A percentile compares a stretch with the other conserved stretches of the same genome.
phyloP scores from a whole-genome alignment of 306 rosid genomes.

The Aeschynomene evenia region DNA sequence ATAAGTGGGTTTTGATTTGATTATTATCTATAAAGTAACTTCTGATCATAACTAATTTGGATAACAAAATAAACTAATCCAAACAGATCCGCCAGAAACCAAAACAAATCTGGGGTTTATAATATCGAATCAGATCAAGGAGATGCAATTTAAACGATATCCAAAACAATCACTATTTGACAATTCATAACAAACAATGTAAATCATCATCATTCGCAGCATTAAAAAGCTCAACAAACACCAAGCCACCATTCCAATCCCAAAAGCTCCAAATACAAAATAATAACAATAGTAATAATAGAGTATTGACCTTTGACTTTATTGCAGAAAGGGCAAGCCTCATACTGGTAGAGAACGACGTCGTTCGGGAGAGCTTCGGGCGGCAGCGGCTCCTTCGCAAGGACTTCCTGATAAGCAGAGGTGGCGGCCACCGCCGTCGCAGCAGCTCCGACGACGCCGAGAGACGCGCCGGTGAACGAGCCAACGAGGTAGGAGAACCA shows the following conservation, averaged over 20 bases:
- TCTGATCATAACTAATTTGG: background rate
- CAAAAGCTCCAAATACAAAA: background rate
- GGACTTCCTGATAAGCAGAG: conserved; percentile 50
- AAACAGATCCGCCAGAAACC: background rate
- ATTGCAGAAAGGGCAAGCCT: conserved; percentile 95
- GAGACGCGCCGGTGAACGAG: conserved; percentile 34
- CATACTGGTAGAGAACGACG: conserved; percentile 86
- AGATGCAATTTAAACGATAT: background rate
- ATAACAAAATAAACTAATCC: background rate
- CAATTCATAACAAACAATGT: background rate
- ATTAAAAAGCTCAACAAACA: background rate
- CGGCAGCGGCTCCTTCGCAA: conserved; percentile 78
- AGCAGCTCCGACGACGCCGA: conserved; percentile 61
- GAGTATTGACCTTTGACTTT: conserved; percentile 70
- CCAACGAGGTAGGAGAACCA: conserved; percentile 45
- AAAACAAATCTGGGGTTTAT: background rate
- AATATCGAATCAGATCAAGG: background rate
- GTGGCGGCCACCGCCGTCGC: conserved; percentile 38
- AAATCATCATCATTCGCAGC: background rate
- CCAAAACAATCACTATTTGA: background rate
- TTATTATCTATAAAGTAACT: background rate
- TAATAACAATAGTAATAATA: background rate
- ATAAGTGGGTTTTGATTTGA: background rate
- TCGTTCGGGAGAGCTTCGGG: conserved; percentile 57
- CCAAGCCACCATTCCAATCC: background rate